A percentile compares a stretch with the other conserved stretches of the same genome.
Evolutionary conservation across 2,329 filamentous ascomycete species (phyloP).

Genomic region (Penicillium frequentans): DNA sequence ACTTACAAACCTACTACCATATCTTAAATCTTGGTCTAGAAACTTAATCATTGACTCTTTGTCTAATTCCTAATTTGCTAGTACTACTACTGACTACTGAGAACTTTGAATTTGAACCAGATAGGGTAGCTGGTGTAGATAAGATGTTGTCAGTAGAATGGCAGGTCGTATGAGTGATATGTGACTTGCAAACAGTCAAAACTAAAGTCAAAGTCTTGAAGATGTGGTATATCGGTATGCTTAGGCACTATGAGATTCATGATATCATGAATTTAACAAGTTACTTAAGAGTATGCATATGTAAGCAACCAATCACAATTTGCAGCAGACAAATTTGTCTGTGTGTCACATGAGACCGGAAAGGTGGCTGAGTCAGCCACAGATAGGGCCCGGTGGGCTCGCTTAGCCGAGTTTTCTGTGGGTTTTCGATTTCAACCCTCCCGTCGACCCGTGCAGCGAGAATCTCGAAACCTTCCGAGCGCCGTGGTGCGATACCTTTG

Average conservation of each 20-base stretch:
- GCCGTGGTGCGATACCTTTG: slow-evolving; percentile 41
- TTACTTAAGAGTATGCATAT: neutral
- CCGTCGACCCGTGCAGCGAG: slow-evolving; percentile 35
- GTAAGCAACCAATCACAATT: slow-evolving; percentile 1
- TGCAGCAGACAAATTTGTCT: neutral
- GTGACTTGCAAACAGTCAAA: too few species aligned
- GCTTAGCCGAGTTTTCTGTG: slow-evolving; percentile 50
- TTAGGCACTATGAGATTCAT: neutral
- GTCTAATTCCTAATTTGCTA: too few species aligned
- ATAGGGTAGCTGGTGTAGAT: too few species aligned
- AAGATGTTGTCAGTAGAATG: too few species aligned
- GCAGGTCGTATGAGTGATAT: too few species aligned
- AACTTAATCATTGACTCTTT: too few species aligned
- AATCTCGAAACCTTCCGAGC: slow-evolving; percentile 40
- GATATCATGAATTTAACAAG: neutral
- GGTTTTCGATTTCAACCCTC: slow-evolving; percentile 42
- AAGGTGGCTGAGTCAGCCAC: slow-evolving; percentile 31
- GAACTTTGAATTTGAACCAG: too few species aligned
- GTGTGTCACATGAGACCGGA: slow-evolving; percentile 18
- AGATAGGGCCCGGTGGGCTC: slow-evolving; percentile 37
- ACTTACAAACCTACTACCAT: too few species aligned
- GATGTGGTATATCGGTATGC: too few species aligned
- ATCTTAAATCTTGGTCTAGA: too few species aligned
- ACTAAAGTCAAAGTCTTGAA: too few species aligned
- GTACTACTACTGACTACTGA: too few species aligned